A percentile compares a stretch with the other conserved stretches of the same genome.
These are phyloP conservation scores for Lasiodiplodia gonubiensis DNA, from an alignment of 2,329 filamentous ascomycete genomes.

Conservation along the genomic window DNA sequence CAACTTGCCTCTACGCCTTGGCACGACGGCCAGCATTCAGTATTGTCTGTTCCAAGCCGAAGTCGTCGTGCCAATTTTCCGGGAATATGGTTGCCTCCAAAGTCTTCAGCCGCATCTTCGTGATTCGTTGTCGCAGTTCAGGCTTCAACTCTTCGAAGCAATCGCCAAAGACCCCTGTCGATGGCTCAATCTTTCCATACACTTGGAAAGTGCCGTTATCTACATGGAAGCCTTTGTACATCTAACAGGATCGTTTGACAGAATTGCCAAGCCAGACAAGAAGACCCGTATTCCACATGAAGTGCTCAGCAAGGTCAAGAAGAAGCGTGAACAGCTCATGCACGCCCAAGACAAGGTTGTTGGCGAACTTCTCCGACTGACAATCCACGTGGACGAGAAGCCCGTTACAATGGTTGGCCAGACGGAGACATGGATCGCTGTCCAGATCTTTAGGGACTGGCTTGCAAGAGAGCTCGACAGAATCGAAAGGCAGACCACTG, in stretches of 20 bases:
- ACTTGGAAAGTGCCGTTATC: slow-evolving; percentile 38
- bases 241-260: slow-evolving; percentile 32
- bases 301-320: slow-evolving; percentile 29
- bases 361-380: slow-evolving; percentile 37
- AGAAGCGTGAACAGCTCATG: slow-evolving; percentile 33
- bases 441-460: slow-evolving; percentile 42
- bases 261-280: not conserved
- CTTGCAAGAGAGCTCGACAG: slow-evolving; percentile 34
- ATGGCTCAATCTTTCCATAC: slow-evolving; percentile 41
- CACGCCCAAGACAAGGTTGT: slow-evolving; percentile 32
- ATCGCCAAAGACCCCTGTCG: slow-evolving; percentile 41
- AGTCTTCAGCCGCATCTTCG: slow-evolving; percentile 36
- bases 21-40: slow-evolving; percentile 30
- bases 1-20: slow-evolving; percentile 33
- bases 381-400: slow-evolving; percentile 29
- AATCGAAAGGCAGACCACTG: not conserved
- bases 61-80: slow-evolving; percentile 37
- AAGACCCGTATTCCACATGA: not conserved
- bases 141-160: slow-evolving; percentile 37
- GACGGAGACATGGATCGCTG: slow-evolving; percentile 37
- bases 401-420: slow-evolving; percentile 24
- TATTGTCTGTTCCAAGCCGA: slow-evolving; percentile 37
- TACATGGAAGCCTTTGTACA: slow-evolving; percentile 48
- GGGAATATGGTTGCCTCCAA: slow-evolving; percentile 34
- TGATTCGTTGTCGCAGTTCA: slow-evolving; percentile 34